Evolutionary conservation across 345 rosid species (phyloP).

Genomic region (Iberis pinnata): DNA sequence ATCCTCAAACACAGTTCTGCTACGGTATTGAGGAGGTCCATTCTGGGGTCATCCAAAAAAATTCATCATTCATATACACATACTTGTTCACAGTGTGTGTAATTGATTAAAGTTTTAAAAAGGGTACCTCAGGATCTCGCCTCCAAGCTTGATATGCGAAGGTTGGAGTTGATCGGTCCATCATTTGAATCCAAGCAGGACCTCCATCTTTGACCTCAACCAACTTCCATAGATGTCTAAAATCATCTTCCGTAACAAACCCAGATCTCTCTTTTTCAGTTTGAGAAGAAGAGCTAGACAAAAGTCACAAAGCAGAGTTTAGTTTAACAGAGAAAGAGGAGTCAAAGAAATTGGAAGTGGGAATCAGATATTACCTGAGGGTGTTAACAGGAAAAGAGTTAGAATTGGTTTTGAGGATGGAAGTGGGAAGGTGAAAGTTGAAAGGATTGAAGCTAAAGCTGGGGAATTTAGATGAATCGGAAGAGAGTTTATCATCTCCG

Average conservation of each 20-base stretch:
- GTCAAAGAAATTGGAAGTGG: neutral
- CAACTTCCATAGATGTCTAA: conserved; percentile 54
- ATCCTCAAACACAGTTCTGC: conserved; percentile 79
- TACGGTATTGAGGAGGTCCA: conserved; percentile 91
- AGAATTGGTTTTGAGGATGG: conserved; percentile 35
- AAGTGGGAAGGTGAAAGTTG: conserved; percentile 51
- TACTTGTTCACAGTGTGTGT: neutral
- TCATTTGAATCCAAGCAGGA: conserved; percentile 93
- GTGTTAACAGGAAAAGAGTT: conserved; percentile 24
- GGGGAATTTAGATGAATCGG: conserved; percentile 18
- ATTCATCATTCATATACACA: neutral
- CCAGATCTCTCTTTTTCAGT: conserved; percentile 30
- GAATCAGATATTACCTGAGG: conserved; percentile 43
- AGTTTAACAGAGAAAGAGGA: neutral
- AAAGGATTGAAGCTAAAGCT: conserved; percentile 31
- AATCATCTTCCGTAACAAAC: conserved; percentile 55
- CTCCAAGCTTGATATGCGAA: conserved; percentile 89
- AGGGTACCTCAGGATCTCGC: conserved; percentile 69
- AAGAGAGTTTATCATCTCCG: conserved; percentile 30
- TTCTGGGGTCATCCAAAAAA: conserved; percentile 31
- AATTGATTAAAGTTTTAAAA: neutral
- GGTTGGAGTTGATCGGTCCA: conserved; percentile 68
- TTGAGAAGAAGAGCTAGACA: conserved; percentile 28
- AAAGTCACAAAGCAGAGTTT: neutral
- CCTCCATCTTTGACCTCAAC: conserved; percentile 91